Conservation (phyloP, 768 basidiomycete genomes). For the Chiua virens region DNA sequence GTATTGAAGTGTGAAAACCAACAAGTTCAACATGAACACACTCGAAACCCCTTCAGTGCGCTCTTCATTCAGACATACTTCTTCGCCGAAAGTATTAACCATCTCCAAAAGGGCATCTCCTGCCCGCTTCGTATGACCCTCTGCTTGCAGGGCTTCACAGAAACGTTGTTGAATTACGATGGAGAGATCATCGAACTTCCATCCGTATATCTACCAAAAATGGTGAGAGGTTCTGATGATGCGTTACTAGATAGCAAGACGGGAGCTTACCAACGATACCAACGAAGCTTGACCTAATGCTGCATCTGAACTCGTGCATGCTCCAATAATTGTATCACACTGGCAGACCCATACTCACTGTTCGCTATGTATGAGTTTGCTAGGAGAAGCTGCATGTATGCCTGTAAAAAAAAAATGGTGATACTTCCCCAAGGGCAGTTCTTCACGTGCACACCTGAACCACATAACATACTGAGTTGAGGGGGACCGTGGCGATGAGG, state of each 20-base stretch:
- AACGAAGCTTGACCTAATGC: background rate
- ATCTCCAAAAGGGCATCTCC: background rate
- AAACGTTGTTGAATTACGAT: background rate
- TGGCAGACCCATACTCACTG: background rate
- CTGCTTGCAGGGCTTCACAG: conserved; percentile 5
- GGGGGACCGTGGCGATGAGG: background rate
- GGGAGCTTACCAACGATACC: background rate
- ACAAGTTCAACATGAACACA: background rate
- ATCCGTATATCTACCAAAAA: conserved; percentile 7
- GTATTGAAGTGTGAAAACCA: too few relatives aligned
- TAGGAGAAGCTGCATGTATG: background rate
- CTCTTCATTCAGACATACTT: too few relatives aligned
- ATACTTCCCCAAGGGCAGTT: background rate
- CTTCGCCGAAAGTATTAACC: background rate
- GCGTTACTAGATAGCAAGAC: too few relatives aligned
- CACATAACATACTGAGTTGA: background rate
- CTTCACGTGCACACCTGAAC: background rate
- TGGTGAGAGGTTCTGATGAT: too few relatives aligned
- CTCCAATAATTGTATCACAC: background rate
- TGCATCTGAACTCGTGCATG: background rate
- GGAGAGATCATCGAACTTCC: conserved; percentile 1
- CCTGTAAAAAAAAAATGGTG: background rate
- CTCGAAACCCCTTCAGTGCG: background rate
- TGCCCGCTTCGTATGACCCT: background rate
- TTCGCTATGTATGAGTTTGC: background rate